phyloP scores from a whole-genome alignment of 768 basidiomycete species.

The Leccinum imitatum region DNA sequence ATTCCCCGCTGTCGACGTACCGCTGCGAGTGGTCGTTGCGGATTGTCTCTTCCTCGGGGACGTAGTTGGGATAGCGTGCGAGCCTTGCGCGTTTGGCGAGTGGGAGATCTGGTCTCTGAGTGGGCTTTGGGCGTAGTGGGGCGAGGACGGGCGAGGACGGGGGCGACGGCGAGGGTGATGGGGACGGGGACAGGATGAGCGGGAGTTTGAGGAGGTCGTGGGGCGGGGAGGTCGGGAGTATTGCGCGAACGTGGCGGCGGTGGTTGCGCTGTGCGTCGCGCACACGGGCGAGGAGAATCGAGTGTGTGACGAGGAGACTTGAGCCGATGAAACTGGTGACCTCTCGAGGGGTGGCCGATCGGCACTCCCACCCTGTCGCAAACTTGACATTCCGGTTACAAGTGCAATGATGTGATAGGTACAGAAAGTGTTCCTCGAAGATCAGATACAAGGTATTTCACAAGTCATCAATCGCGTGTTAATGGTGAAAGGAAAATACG shows the following conservation, averaged over 20 bases:
- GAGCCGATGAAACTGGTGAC: too few relatives aligned
- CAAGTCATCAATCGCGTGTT: neutral
- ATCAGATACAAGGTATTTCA: neutral
- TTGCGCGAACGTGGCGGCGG: constrained; percentile 53
- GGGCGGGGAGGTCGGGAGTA: constrained; percentile 54
- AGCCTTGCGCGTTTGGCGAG: constrained; percentile 75
- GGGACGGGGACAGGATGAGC: constrained; percentile 55
- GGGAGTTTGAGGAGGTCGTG: constrained; percentile 55
- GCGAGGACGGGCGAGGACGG: constrained; percentile 43
- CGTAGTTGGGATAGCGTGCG: constrained; percentile 74
- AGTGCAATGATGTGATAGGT: too few relatives aligned
- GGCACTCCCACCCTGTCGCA: too few relatives aligned
- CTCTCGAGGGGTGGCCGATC: too few relatives aligned
- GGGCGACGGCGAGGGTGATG: constrained; percentile 49
- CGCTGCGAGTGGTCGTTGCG: constrained; percentile 92
- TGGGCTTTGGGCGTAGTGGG: constrained; percentile 33
- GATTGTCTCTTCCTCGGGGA: constrained; percentile 94
- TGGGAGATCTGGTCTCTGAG: constrained; percentile 50
- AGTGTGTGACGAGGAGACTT: constrained; percentile 60
- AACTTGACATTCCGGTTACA: too few relatives aligned
- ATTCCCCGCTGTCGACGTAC: constrained; percentile 89
- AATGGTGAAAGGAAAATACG: too few relatives aligned
- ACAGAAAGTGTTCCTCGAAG: too few relatives aligned
- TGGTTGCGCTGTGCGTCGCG: constrained; percentile 57
- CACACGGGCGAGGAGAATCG: constrained; percentile 54